A percentile compares a stretch with the other conserved stretches of the same genome.
phyloP scores from a whole-genome alignment of 2,329 filamentous ascomycete genomes.

The Monosporascus sp. region DNA sequence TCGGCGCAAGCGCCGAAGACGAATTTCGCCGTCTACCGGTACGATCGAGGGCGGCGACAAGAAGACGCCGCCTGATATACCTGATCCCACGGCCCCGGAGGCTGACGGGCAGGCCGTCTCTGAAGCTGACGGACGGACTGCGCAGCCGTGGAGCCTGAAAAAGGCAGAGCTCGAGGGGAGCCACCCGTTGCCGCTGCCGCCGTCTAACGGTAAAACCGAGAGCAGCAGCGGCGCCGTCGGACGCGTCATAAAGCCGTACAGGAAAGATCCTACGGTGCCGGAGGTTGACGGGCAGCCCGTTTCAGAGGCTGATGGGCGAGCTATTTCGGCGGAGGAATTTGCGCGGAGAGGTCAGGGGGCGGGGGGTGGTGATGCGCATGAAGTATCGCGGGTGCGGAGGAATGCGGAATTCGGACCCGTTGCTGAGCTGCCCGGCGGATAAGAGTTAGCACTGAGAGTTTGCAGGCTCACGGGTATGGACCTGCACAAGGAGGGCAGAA shows the following conservation, averaged over 20 bases:
- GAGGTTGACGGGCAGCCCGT: neutral
- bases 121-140: constrained; percentile 7
- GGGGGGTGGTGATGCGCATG: neutral
- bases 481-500: no score
- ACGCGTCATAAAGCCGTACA: neutral
- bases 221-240: neutral
- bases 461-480: no score
- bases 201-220: neutral
- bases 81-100: constrained; percentile 1
- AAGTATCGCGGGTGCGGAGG: neutral
- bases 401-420: neutral
- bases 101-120: constrained; percentile 4
- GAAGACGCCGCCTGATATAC: neutral
- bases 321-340: no score
- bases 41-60: neutral
- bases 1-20: neutral
- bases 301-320: neutral
- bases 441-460: neutral
- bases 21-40: no score
- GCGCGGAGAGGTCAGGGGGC: neutral
- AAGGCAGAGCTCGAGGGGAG: neutral
- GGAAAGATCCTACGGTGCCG: neutral
- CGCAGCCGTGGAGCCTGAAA: constrained; percentile 7
- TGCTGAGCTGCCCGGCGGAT: constrained; percentile 2
- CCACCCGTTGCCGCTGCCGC: neutral